These are phyloP conservation scores for Cenchrus fungigraminus DNA, from an alignment of 176 grass and related monocot species.

Conservation along the genomic window DNA sequence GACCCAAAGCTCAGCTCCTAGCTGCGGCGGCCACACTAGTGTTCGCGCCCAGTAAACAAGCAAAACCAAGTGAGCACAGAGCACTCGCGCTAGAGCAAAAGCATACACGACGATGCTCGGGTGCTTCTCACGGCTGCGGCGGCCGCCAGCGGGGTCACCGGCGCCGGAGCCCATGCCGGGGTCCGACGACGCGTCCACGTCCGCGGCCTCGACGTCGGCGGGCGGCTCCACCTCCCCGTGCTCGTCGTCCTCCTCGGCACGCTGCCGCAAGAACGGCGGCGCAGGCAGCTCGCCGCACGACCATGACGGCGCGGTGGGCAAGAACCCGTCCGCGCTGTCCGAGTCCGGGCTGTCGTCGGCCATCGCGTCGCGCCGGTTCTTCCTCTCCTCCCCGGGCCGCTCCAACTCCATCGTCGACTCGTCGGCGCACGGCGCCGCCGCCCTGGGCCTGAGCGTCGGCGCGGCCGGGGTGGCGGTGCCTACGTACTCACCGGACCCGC, in stretches of 20 bases:
- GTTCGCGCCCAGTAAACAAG: neutral
- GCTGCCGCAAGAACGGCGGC: slow-evolving; percentile 37
- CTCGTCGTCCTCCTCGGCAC: slow-evolving; percentile 54
- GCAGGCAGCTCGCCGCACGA: slow-evolving; percentile 39
- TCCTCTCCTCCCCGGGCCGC: slow-evolving; percentile 69
- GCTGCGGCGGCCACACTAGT: too few species aligned
- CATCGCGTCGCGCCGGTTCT: slow-evolving; percentile 94
- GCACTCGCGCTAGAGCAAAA: neutral
- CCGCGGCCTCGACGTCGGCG: slow-evolving; percentile 35
- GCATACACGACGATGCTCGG: slow-evolving; percentile 54
- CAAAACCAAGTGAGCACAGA: neutral
- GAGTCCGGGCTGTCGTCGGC: slow-evolving; percentile 67
- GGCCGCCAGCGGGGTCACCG: slow-evolving; percentile 46
- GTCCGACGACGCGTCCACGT: slow-evolving; percentile 47
- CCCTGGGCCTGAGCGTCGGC: slow-evolving; percentile 40
- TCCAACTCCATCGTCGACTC: slow-evolving; percentile 94
- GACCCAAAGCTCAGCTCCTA: neutral
- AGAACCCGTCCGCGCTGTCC: slow-evolving; percentile 44
- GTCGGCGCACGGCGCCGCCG: slow-evolving; percentile 33
- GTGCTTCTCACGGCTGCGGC: slow-evolving; percentile 78
- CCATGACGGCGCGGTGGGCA: slow-evolving; percentile 28
- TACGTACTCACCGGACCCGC: slow-evolving; percentile 92
- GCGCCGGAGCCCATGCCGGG: slow-evolving; percentile 28
- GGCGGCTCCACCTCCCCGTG: slow-evolving; percentile 48
- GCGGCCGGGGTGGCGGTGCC: slow-evolving; percentile 81